phyloP scores from a whole-genome alignment of 179 eudicot species.

The Amaranthus tricolor region DNA sequence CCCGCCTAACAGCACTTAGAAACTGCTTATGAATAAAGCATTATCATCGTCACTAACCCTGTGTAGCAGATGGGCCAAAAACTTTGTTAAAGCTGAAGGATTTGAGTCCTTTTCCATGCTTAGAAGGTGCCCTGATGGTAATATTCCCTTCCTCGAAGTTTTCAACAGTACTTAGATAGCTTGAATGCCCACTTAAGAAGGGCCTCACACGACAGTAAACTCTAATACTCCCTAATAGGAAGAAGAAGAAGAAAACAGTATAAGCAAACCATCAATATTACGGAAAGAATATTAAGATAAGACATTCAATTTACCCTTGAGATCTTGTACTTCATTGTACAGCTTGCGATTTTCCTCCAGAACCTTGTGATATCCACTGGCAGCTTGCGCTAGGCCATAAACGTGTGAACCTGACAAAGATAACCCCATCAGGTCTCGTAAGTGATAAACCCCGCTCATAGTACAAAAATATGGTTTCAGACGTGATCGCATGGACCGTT shows the following conservation, averaged over 20 bases:
- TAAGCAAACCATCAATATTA: neutral
- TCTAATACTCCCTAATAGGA: slow-evolving; percentile 75
- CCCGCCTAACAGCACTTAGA: neutral
- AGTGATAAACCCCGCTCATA: neutral
- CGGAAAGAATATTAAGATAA: neutral
- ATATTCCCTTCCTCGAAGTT: slow-evolving; percentile 79
- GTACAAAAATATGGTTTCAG: too few relatives aligned
- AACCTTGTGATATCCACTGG: slow-evolving; percentile 93
- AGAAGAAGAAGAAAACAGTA: slow-evolving; percentile 8
- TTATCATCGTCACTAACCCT: slow-evolving; percentile 47
- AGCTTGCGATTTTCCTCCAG: slow-evolving; percentile 93
- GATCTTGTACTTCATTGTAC: slow-evolving; percentile 98
- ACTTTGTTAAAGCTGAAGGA: slow-evolving; percentile 89
- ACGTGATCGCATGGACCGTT: too few relatives aligned
- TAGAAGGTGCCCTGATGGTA: slow-evolving; percentile 62
- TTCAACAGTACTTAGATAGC: slow-evolving; percentile 52
- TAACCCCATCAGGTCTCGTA: neutral
- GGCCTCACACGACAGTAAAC: slow-evolving; percentile 98
- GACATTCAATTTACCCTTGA: slow-evolving; percentile 54
- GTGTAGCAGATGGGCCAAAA: slow-evolving; percentile 87
- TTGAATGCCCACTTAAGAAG: slow-evolving; percentile 60
- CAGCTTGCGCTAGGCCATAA: slow-evolving; percentile 86
- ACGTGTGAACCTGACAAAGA: slow-evolving; percentile 61
- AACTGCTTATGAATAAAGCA: slow-evolving; percentile 1
- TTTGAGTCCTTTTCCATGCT: slow-evolving; percentile 68